These are phyloP conservation scores for Trametes elegans DNA, from an alignment of 768 basidiomycete genomes.

Conservation along the genomic window DNA sequence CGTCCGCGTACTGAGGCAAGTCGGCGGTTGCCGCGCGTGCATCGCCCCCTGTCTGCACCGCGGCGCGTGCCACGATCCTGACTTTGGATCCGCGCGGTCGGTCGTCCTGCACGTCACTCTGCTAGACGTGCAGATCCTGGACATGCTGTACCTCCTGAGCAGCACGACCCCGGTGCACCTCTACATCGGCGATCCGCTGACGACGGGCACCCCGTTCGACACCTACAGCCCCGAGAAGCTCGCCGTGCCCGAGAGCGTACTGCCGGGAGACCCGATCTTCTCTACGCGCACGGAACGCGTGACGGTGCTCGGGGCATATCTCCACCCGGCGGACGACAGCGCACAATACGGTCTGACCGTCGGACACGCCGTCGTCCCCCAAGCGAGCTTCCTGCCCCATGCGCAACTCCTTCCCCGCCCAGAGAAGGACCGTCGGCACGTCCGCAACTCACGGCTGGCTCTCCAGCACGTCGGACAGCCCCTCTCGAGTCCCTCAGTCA, in stretches of 20 bases:
- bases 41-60: slow-evolving; percentile 15
- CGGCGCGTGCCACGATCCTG: not conserved
- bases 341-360: slow-evolving; percentile 15
- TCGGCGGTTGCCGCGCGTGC: slow-evolving; percentile 3
- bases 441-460: slow-evolving; percentile 14
- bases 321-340: slow-evolving; percentile 6
- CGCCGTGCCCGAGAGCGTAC: not conserved
- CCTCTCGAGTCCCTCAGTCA: slow-evolving; percentile 8
- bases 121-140: slow-evolving; percentile 12
- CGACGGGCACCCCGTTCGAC: slow-evolving; percentile 15
- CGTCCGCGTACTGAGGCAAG: slow-evolving; percentile 1
- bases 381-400: slow-evolving; percentile 11
- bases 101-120: slow-evolving; percentile 14
- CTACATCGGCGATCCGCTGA: slow-evolving; percentile 20
- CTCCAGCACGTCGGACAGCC: slow-evolving; percentile 8
- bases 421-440: not conserved
- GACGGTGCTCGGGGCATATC: slow-evolving; percentile 9
- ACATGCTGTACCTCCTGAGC: slow-evolving; percentile 12
- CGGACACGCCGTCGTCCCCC: slow-evolving; percentile 16
- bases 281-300: slow-evolving; percentile 13
- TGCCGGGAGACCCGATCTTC: slow-evolving; percentile 18
- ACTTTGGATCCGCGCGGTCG: too few relatives aligned
- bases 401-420: slow-evolving; percentile 10
- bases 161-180: slow-evolving; percentile 17
- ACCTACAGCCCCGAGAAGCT: slow-evolving; percentile 18